These are phyloP conservation scores for Candida chilensis DNA, from an alignment of 805 yeast species.

Conservation along the genomic window DNA sequence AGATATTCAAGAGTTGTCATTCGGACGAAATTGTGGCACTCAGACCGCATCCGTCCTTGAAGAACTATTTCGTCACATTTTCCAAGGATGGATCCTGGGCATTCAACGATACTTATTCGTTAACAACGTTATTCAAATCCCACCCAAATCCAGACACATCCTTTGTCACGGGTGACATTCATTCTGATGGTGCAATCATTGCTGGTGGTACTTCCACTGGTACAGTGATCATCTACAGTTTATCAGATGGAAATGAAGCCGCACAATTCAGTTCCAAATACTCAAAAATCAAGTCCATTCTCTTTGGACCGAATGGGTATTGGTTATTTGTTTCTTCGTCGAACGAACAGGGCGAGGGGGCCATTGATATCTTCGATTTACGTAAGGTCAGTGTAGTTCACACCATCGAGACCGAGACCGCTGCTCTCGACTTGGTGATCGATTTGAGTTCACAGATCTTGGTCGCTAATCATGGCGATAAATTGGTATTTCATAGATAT, in stretches of 20 bases:
- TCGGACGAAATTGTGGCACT: slow-evolving; percentile 7
- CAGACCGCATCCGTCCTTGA: slow-evolving; percentile 17
- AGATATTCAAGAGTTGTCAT: slow-evolving; percentile 1
- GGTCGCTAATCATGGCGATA: background rate
- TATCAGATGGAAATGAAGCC: slow-evolving; percentile 24
- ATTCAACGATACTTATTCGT: background rate
- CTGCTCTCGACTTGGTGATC: too few species aligned
- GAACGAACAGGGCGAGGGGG: slow-evolving; percentile 8
- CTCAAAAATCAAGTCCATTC: slow-evolving; percentile 18
- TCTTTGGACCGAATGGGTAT: slow-evolving; percentile 58
- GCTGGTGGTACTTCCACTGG: slow-evolving; percentile 26
- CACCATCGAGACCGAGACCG: too few species aligned
- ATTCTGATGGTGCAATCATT: slow-evolving; percentile 39
- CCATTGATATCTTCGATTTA: slow-evolving; percentile 37
- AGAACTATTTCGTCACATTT: slow-evolving; percentile 11
- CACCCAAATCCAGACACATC: slow-evolving; percentile 1
- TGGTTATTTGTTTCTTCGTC: slow-evolving; percentile 34
- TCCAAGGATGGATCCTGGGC: slow-evolving; percentile 11
- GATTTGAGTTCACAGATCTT: background rate
- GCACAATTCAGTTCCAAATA: slow-evolving; percentile 17
- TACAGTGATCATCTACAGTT: slow-evolving; percentile 24
- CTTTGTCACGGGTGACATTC: slow-evolving; percentile 13
- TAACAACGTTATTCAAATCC: background rate
- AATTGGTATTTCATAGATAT: background rate
- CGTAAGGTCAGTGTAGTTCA: too few species aligned